These are phyloP conservation scores for Boletus rubescentipes DNA, from an alignment of 768 basidiomycete genomes.

Conservation along the genomic window DNA sequence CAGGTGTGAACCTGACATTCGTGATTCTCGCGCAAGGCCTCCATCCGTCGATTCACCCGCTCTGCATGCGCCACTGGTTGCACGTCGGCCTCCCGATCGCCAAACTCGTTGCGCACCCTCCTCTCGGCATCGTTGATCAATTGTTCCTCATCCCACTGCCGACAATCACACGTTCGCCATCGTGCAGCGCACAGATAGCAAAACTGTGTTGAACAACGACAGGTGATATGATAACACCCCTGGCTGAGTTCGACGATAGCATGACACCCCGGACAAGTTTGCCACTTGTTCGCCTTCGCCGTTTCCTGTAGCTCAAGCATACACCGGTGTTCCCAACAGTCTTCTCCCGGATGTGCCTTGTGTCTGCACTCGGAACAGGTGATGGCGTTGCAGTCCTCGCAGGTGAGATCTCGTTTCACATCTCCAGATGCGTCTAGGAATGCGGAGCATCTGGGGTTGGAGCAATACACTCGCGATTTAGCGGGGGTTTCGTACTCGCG, in stretches of 20 bases:
- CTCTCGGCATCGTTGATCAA: slow-evolving; percentile 30
- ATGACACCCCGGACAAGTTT: slow-evolving; percentile 61
- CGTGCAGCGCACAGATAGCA: slow-evolving; percentile 61
- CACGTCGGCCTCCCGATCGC: slow-evolving; percentile 4
- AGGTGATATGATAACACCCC: slow-evolving; percentile 69
- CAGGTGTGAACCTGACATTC: slow-evolving; percentile 50
- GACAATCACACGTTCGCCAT: slow-evolving; percentile 64
- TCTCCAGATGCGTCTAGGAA: slow-evolving; percentile 47
- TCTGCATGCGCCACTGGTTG: slow-evolving; percentile 20
- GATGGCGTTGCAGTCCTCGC: slow-evolving; percentile 38
- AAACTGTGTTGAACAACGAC: slow-evolving; percentile 49
- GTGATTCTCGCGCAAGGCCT: slow-evolving; percentile 48
- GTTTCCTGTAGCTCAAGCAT: slow-evolving; percentile 44
- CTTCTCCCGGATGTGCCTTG: slow-evolving; percentile 37
- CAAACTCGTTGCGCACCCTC: slow-evolving; percentile 26
- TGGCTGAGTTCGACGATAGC: slow-evolving; percentile 53
- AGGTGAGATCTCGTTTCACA: slow-evolving; percentile 27
- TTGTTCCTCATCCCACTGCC: slow-evolving; percentile 60
- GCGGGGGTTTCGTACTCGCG: slow-evolving; percentile 45
- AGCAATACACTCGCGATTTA: slow-evolving; percentile 48
- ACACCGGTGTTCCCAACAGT: slow-evolving; percentile 44
- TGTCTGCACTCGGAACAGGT: slow-evolving; percentile 54
- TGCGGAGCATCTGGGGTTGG: slow-evolving; percentile 47
- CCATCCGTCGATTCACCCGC: slow-evolving; percentile 25
- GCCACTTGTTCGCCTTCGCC: slow-evolving; percentile 49